Base-by-base conservation (phyloP, 2,329 filamentous ascomycete genomes). In the Phialocephala subalpina region DNA sequence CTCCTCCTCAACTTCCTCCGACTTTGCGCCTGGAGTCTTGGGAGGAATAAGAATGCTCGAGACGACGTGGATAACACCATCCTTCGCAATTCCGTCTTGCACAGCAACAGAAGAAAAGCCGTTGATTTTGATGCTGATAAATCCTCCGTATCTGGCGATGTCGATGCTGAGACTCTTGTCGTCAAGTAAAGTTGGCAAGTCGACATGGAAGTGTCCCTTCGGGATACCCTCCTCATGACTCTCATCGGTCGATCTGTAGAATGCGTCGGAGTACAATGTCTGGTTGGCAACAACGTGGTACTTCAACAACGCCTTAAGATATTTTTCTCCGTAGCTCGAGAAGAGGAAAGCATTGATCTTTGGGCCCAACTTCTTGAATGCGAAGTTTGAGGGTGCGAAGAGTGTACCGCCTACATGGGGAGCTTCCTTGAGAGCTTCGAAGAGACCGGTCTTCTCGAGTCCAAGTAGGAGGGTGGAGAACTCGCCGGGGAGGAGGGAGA, bases 261-360 rank as follows among this genome's bases (percentile, higher is more conserved):
- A 92, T 5, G 90, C 91, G 75, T 97, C 94, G 6, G 90, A 92
- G 82, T 97, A 97, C 0, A 97, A 80, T 0, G 92, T 94, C 66
- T 89, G 84, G 73, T 92, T 87, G 49, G 88, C 84, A 1, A 91
- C 90, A 58, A 94, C 84, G 74, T 95, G 92, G 76, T 97, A 97
- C 80, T 92, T 83, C 18, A 97, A 82, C 55, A 97, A 81, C 0
- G 92, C 92, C 70, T 86, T 88, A 20, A 97, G 85, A 76, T 93
- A 97, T 77, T 90, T 90, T 69, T 85, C 82, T 1, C 94, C 94
- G 60, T 84, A 86, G 65, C 90, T 92, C 78, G 85, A 86, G 84
- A 97, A 97, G 3, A 97, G 83, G 84, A 97, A 97, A 25, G 89
- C 92, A 75, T 95, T 97, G 73, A 90, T 87, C 63, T 78, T 83